These are phyloP conservation scores for Clavispora santaluciae DNA, from an alignment of 805 yeast species.

Conservation along the genomic window DNA sequence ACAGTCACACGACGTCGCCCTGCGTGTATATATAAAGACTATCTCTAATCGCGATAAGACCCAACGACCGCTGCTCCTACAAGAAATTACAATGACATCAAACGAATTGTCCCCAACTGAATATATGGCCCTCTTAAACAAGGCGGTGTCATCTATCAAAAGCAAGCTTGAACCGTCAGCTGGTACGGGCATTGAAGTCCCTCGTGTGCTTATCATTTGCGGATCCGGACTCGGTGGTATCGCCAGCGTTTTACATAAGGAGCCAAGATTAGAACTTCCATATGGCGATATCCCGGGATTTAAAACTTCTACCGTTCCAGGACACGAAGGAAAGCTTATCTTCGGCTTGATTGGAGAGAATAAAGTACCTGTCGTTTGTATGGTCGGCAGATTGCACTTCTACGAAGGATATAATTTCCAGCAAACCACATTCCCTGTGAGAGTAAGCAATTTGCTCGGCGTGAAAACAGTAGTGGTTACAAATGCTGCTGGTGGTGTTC, in stretches of 20 bases:
- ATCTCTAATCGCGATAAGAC: background rate
- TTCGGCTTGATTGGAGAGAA: slow-evolving; percentile 71
- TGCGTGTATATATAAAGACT: background rate
- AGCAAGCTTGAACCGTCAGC: slow-evolving; percentile 8
- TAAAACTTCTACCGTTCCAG: slow-evolving; percentile 75
- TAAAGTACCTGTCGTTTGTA: slow-evolving; percentile 76
- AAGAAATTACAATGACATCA: background rate
- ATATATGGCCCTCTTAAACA: slow-evolving; percentile 16
- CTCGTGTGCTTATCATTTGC: slow-evolving; percentile 76
- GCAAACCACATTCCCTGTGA: slow-evolving; percentile 79
- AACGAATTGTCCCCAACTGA: slow-evolving; percentile 14
- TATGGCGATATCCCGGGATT: slow-evolving; percentile 78
- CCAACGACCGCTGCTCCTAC: background rate
- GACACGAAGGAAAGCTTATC: slow-evolving; percentile 80
- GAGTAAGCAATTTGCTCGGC: slow-evolving; percentile 65
- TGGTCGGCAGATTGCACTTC: slow-evolving; percentile 90
- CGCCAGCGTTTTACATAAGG: slow-evolving; percentile 46
- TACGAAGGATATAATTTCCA: slow-evolving; percentile 88
- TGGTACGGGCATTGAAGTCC: slow-evolving; percentile 25
- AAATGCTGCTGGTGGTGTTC: slow-evolving; percentile 95
- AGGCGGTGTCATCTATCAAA: slow-evolving; percentile 17
- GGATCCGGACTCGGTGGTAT: slow-evolving; percentile 95
- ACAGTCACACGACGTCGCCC: background rate
- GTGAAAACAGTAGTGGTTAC: slow-evolving; percentile 68
- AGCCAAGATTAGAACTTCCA: slow-evolving; percentile 45